A percentile compares a stretch with the other conserved stretches of the same genome.
phyloP scores from a whole-genome alignment of 352 stramenopile species.

The Stramenopiles sp. region DNA sequence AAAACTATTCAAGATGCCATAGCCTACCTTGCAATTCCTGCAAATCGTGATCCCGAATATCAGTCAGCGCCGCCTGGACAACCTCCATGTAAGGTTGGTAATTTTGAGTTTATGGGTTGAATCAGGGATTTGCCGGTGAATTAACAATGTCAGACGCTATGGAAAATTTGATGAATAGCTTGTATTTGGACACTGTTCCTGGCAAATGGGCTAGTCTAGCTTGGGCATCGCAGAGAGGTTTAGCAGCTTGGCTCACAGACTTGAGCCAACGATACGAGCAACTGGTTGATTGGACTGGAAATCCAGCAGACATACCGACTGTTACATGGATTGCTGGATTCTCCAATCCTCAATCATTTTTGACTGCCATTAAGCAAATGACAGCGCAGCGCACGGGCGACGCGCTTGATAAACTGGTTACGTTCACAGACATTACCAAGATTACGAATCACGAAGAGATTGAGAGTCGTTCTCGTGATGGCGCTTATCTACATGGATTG shows the following conservation, averaged over 20 bases:
- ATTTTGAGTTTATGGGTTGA: slow-evolving; percentile 75
- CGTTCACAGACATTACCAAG: slow-evolving; percentile 85
- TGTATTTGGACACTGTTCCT: slow-evolving; percentile 77
- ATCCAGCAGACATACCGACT: slow-evolving; percentile 79
- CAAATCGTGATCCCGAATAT: slow-evolving; percentile 23
- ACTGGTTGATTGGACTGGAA: slow-evolving; percentile 86
- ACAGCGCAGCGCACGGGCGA: slow-evolving; percentile 89
- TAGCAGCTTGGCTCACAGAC: slow-evolving; percentile 79
- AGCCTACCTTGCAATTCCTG: slow-evolving; percentile 20
- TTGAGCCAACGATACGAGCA: slow-evolving; percentile 69
- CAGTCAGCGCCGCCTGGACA: slow-evolving; percentile 20
- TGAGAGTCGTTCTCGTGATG: slow-evolving; percentile 47
- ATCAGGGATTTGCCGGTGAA: slow-evolving; percentile 82
- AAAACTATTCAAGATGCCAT: slow-evolving; percentile 83
- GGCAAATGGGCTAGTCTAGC: slow-evolving; percentile 77
- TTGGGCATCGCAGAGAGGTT: slow-evolving; percentile 68
- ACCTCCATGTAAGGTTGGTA: slow-evolving; percentile 31
- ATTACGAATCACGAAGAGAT: slow-evolving; percentile 61
- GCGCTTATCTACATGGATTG: slow-evolving; percentile 80
- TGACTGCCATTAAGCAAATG: slow-evolving; percentile 89
- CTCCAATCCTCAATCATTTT: slow-evolving; percentile 85
- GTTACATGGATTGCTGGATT: slow-evolving; percentile 84
- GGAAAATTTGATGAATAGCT: slow-evolving; percentile 73
- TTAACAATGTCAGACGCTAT: slow-evolving; percentile 93
- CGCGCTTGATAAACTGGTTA: slow-evolving; percentile 88